A percentile compares a stretch with the other conserved stretches of the same genome.
These are phyloP conservation scores for Phyllosticta citribraziliensis DNA, from an alignment of 2,329 filamentous ascomycete genomes.

Conservation along the genomic window DNA sequence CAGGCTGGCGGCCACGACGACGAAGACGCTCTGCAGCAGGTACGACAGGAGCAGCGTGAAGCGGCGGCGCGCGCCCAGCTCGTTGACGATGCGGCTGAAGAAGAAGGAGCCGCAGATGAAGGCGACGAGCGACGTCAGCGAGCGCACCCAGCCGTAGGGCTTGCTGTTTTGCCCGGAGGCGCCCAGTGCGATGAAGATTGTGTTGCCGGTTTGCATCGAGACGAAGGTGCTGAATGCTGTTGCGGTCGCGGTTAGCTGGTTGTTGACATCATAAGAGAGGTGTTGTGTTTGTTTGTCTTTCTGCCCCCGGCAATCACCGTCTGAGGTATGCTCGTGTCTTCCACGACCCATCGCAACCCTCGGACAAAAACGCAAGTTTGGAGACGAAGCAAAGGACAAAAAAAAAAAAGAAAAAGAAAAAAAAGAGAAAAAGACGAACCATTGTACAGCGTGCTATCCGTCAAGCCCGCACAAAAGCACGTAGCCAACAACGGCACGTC, in stretches of 20 bases:
- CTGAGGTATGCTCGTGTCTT: no score
- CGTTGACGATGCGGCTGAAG: constrained; percentile 60
- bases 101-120: constrained; percentile 65
- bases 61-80: constrained; percentile 50
- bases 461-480: constrained; percentile 67
- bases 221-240: constrained; percentile 62
- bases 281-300: no score
- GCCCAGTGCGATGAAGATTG: constrained; percentile 68
- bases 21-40: constrained; percentile 31
- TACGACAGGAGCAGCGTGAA: constrained; percentile 50
- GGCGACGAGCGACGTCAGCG: constrained; percentile 56
- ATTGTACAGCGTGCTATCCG: constrained; percentile 66
- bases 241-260: not conserved
- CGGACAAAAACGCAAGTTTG: no score
- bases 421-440: constrained; percentile 29
- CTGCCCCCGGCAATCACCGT: no score
- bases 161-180: constrained; percentile 47
- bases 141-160: constrained; percentile 58
- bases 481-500: constrained; percentile 61
- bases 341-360: no score
- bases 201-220: constrained; percentile 79
- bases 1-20: constrained; percentile 33
- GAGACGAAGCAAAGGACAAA: not conserved
- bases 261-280: not conserved
- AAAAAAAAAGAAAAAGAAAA: not conserved